Base-by-base conservation (phyloP, 225 moss, liverwort and hornwort species). In the Anthoceros angustus region DNA sequence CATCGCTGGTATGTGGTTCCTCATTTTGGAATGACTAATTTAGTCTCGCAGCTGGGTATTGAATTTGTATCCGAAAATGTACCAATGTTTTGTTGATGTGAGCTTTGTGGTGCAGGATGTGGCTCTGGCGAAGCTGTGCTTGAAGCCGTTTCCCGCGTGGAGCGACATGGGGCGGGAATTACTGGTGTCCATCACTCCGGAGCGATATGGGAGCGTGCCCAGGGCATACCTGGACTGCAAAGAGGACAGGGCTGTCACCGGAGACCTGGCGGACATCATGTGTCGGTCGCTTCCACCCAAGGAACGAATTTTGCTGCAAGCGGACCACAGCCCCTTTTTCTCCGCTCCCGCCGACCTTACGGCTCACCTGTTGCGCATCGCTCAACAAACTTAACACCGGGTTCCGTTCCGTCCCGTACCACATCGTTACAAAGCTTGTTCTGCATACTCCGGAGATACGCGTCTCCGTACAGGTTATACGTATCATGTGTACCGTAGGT, bases 311-410 rank as follows among this genome's bases (percentile, higher is more conserved):
- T 68, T 67, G 39, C 65, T 80, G 3, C 67, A 72, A 12, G 77
- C 80, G 15, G 80, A 80, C 72, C 80, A 80, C 66, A 77, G 80
- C 70, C 71, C 80, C 42, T 80, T 80, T 72, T 80, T 80, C 70
- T 80, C 80, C 12, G 77, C 74, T 50, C 74, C 80, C 41, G 60
- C 39, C 5, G 74, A 74, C 8, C 72, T 80, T 16, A 26, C 67
- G 39, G 69, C 70, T 62, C 72, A 70, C 40, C 77, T 80, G 14
- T 50, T 72, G 64, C 69, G 77, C 21, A 75, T 80, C 25, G 74
- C 77, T 1, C 1, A 32, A n/a, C n/a, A n/a, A n/a, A n/a, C n/a
- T n/a, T n/a, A n/a, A n/a, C n/a, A n/a, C n/a, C n/a, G n/a, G n/a
- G n/a, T n/a, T n/a, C n/a, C n/a, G n/a, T n/a, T n/a, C n/a, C n/a